phyloP scores from a whole-genome alignment of 2,329 filamentous ascomycete species.

The Fusarium heterosporum region DNA sequence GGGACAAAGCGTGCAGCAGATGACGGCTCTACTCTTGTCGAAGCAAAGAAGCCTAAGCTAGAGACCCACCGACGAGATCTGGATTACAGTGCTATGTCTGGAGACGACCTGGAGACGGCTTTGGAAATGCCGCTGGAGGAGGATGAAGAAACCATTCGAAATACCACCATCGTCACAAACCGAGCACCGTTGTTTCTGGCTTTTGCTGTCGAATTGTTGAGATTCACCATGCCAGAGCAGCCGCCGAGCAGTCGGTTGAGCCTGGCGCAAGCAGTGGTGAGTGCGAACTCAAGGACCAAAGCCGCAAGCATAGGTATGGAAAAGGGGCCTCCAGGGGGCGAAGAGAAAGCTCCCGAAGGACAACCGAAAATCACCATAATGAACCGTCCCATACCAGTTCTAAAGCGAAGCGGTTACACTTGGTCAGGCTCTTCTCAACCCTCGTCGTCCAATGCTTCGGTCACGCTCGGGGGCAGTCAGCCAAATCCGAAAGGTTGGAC shows the following conservation, averaged over 20 bases:
- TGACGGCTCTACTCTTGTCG: conserved; percentile 18
- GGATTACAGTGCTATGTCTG: conserved; percentile 57
- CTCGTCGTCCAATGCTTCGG: conserved; percentile 30
- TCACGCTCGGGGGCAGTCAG: conserved; percentile 34
- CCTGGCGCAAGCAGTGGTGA: conserved; percentile 85
- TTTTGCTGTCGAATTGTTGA: conserved; percentile 78
- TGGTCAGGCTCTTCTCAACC: conserved; percentile 48
- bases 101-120: conserved; percentile 71
- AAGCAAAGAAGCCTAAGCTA: conserved; percentile 50
- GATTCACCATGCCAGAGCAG: conserved; percentile 87
- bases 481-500: conserved; percentile 58
- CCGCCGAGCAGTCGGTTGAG: conserved; percentile 86
- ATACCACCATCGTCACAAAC: conserved; percentile 75
- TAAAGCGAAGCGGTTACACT: conserved; percentile 81
- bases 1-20: conserved; percentile 49
- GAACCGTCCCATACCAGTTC: conserved; percentile 77
- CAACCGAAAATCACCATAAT: conserved; percentile 80
- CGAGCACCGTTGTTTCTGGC: conserved; percentile 85
- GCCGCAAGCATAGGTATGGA: conserved; percentile 80
- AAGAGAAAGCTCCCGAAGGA: conserved; percentile 78
- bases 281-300: conserved; percentile 81
- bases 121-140: conserved; percentile 68
- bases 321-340: conserved; percentile 71
- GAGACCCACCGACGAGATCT: conserved; percentile 52
- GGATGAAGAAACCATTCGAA: conserved; percentile 69